Base-by-base conservation (phyloP, 129 eudicot genomes). In the Dittrichia graveolens region DNA sequence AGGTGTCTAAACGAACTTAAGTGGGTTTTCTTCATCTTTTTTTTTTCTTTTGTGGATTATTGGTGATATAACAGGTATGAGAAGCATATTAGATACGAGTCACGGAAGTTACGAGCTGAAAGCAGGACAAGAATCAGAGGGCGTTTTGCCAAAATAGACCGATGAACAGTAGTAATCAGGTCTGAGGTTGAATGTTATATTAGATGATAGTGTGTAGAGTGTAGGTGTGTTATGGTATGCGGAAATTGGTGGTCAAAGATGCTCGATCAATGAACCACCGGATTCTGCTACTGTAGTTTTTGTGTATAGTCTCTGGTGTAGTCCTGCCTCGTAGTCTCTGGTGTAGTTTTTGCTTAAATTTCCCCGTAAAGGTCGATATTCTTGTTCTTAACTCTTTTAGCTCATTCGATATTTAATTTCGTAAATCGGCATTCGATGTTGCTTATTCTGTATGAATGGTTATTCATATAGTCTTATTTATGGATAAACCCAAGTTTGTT, bases 101-200 rank as follows among this genome's bases (percentile, higher is more conserved):
- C 98, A 44, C 69, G 98, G 62, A 93, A 90, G 85, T 89, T 84
- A n/a, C 83, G 93, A 8, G 98, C 98, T 19, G 98, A 93, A 65
- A 80, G 78, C 77, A 82, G 98, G 84, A 83, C 80, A 19, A 89
- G 98, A 69, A 75, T 93, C 69, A 85, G 82, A 67, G 98, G 98
- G 5, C 98, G 98, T 42, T 93, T 93, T 75, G 98, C 98, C 42
- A 93, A 89, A 83, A 79, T 87, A 70, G 92, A 84, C 31, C 81
- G 65, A 15, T 84, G 73, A 80, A 64, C 9, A 37, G 4, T 52
- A 13, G 6, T 55, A 16, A 18, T 34, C 39, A 65, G 56, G 15
- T 41, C 43, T 54, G 73, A 53, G 37, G 38, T 55, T 57, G 7
- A 12, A 62, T n/a, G 61, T 39, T 37, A 24, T 5, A 43, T 10